Evolutionary conservation across 805 yeast genomes (phyloP), one percentile per base, ranked within the genome.

Genomic region (Ogataea paraovalis): DNA sequence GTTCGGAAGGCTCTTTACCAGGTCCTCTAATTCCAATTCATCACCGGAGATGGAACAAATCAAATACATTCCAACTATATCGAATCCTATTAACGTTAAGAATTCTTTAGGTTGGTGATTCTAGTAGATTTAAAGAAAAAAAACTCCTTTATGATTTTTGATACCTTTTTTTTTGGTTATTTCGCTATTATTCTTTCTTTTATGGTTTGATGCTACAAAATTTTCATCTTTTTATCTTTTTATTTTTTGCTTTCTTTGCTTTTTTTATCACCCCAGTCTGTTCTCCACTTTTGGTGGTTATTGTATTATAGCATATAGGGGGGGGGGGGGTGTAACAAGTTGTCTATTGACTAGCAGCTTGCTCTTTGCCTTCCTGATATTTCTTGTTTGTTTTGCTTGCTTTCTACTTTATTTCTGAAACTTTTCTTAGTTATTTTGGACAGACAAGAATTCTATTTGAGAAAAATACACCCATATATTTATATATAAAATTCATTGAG

Each of bases 21-120:
- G 56, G 38, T 42, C 46, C 2, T 50, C 55, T 2, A 40, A 27
- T 28, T 39, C 47, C 10, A 27, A 41, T 46, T 49, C 42, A 10
- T 16, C 10, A 21, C 27, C 20, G 14, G 62, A 54, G 30, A 46
- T 45, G 44, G 63, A 56, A 19, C 62, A 56, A 36, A 46, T 51
- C 27, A 53, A 56, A 43, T 70, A 58, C 47, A 62, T 71, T 39
- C 78, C 73, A 42, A 71, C 65, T 37, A 85, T 85, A 36, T 82
- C 87, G 7, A 78, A 76, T 46, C 92, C 92, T 10, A 83, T 83
- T 33, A 82, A 83, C 47, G 75, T 85, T 3, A 79, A 80, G 51
- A 85, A 82, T 61, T 83, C 92, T 2, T 69, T 85, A 49, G 91
- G 91, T 30, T 85, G 91, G 91, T 67, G 46, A 59, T n/a, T 42